phyloP scores from a whole-genome alignment of 2,329 filamentous ascomycete species.

The Byssochlamys sp. region DNA sequence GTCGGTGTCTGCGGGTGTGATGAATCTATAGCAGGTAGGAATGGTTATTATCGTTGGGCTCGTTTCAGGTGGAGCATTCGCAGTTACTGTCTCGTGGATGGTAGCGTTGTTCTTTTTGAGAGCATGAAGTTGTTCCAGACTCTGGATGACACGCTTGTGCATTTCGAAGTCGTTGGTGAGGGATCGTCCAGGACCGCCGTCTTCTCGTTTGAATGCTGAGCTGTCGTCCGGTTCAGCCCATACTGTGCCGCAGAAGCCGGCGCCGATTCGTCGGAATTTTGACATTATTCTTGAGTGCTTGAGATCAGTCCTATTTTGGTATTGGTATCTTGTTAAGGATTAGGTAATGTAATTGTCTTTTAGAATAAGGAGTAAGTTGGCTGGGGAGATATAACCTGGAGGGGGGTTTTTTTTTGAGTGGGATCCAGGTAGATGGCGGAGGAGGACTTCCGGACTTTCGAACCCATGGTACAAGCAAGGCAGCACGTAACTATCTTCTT shows the following conservation, averaged over 20 bases:
- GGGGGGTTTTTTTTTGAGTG: too few relatives aligned
- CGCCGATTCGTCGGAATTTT: slow-evolving; percentile 18
- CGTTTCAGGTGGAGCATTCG: too few relatives aligned
- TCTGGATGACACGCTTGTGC: slow-evolving; percentile 16
- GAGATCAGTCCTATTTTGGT: neutral
- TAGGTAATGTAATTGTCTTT: too few relatives aligned
- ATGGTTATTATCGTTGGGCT: slow-evolving; percentile 10
- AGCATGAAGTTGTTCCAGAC: slow-evolving; percentile 1
- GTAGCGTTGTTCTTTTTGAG: too few relatives aligned
- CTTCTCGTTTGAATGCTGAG: slow-evolving; percentile 24
- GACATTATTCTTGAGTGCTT: neutral
- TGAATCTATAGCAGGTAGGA: slow-evolving; percentile 17
- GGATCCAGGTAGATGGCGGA: too few relatives aligned
- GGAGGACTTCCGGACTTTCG: too few relatives aligned
- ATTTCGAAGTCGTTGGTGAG: slow-evolving; percentile 23
- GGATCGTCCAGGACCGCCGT: slow-evolving; percentile 20
- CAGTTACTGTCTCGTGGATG: too few relatives aligned
- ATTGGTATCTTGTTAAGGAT: too few relatives aligned
- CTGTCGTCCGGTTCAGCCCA: slow-evolving; percentile 11
- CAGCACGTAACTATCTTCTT: too few relatives aligned
- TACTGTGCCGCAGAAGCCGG: slow-evolving; percentile 24
- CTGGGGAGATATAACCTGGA: too few relatives aligned
- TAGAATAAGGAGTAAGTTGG: too few relatives aligned
- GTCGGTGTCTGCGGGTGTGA: slow-evolving; percentile 8
- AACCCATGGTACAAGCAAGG: too few relatives aligned